Base-by-base conservation (phyloP, 495 filamentous ascomycete species). In the Podospora appendiculata region DNA sequence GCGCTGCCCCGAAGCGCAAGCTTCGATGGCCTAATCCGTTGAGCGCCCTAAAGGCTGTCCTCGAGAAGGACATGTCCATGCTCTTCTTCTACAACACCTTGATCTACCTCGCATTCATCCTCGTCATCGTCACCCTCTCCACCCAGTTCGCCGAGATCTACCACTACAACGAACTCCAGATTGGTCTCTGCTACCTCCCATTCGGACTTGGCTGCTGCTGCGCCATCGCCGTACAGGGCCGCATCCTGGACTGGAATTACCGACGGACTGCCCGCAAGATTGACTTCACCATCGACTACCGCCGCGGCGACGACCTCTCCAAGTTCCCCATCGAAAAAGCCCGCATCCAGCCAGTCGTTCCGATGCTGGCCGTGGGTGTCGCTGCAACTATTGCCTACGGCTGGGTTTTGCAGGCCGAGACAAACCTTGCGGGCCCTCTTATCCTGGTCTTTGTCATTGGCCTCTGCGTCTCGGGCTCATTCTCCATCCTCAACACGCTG, bases 21-120 rank as follows among this genome's bases (percentile, higher is more conserved):
- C 63, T 89, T 16, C 67, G 71, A 4, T 77, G 84, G 34, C 88
- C 87, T 0, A 90, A 91, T 50, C 87, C 89, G 0, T 62, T 89
- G 32, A 74, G 81, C 25, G 83, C 84, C 0, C 69, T 92, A 1
- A 67, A 71, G n/a, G 79, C 90, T 19, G 67, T 87, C 1, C 69
- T 79, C 39, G 75, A 90, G 53, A 84, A 84, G 56, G 84, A 89
- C 58, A 59, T 77, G 50, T 65, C 61, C 12, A 41, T 73, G 43
- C 55, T 77, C 3, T 44, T 73, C 9, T 57, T 66, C 32, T 72
- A 70, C 58, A 68, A 78, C 65, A 51, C 77, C 63, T 13, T 82
- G 73, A 65, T 86, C 72, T 70, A 73, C 58, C 53, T 74, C 41
- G 63, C 69, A 12, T 76, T 75, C 53, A 66, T 72, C 42, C 68